Evolutionary conservation across 768 basidiomycete species (phyloP).

Genomic region (Guyanaporus albipodus): DNA sequence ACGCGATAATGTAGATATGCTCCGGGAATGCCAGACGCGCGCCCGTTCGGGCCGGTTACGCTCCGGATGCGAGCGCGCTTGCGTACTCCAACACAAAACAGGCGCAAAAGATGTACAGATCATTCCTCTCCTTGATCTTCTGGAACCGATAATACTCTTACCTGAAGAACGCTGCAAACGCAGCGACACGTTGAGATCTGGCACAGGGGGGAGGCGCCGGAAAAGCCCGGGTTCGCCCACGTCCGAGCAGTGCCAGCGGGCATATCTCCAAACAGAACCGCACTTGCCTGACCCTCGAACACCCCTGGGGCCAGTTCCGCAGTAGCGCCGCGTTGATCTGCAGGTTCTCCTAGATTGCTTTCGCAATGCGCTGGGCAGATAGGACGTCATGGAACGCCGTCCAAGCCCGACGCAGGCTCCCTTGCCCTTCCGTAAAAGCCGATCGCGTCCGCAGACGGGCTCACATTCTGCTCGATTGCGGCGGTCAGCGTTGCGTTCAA

Average conservation of each 20-base stretch:
- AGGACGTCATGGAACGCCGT: slow-evolving; percentile 4
- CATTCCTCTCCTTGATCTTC: slow-evolving; percentile 14
- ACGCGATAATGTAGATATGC: too few species aligned
- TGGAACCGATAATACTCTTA: slow-evolving; percentile 15
- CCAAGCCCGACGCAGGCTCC: slow-evolving; percentile 11
- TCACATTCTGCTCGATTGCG: slow-evolving; percentile 1
- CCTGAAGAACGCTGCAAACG: slow-evolving; percentile 15
- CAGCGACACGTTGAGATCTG: too few species aligned
- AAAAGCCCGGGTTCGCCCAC: slow-evolving; percentile 18
- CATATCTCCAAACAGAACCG: slow-evolving; percentile 13
- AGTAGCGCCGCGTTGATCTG: slow-evolving; percentile 1
- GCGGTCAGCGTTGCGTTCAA: slow-evolving; percentile 13
- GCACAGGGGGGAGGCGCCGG: slow-evolving; percentile 13
- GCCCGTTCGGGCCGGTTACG: too few species aligned
- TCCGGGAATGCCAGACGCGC: too few species aligned
- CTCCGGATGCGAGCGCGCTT: too few species aligned
- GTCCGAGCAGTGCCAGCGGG: slow-evolving; percentile 13
- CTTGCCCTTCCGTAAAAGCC: slow-evolving; percentile 11
- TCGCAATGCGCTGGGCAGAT: slow-evolving; percentile 6
- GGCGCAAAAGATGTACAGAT: slow-evolving; percentile 10
- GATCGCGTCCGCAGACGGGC: slow-evolving; percentile 5
- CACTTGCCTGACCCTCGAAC: background rate
- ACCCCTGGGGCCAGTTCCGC: background rate
- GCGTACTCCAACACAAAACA: too few species aligned
- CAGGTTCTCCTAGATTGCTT: slow-evolving; percentile 17